Base-by-base conservation (phyloP, 306 rosid genomes). In the Biancaea sappan region DNA sequence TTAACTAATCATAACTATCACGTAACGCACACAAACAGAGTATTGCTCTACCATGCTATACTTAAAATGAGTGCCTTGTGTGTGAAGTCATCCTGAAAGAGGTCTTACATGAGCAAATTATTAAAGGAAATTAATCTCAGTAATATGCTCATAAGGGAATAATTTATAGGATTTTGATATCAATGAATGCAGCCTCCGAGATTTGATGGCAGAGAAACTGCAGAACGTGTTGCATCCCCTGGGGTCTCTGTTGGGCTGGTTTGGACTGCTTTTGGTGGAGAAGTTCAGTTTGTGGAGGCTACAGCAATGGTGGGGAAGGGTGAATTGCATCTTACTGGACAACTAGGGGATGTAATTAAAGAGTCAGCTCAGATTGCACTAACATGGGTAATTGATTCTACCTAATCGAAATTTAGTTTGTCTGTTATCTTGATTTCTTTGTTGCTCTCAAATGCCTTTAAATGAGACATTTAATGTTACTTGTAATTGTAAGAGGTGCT, bases 211-310 rank as follows among this genome's bases (percentile, higher is more conserved):
- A 88, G 74, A 77, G 98, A 94, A 81, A 88, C 96, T 53, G 94
- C 90, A 77, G 97, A 94, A 72, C 84, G 98, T 34, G 97, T 92
- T 62, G 92, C 85, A 66, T 35, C 80, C 16, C 95, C 98, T 65
- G 98, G 98, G 75, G 67, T 88, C 68, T 91, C 95, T 56, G 93
- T 94, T 83, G 97, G 98, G 78, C 84, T 94, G 73, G 97, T 94
- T 77, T 94, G 98, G 98, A 94, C 98, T 77, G 74, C 95, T 66
- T 85, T 94, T 71, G 98, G 98, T 68, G 98, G 98, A 72, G 98
- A 94, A 81, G 97, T 94, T 82, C 98, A 94, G 85, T 91, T 94
- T 84, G 98, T 94, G 77, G 98, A 94, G 89, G 97, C 92, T 50
- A 87, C 98, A 47, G 88, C 86, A 62, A 91, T 88, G 96, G 91